Evolutionary conservation across 179 eudicot genomes (phyloP).

Genomic region (Patellifolia procumbens): DNA sequence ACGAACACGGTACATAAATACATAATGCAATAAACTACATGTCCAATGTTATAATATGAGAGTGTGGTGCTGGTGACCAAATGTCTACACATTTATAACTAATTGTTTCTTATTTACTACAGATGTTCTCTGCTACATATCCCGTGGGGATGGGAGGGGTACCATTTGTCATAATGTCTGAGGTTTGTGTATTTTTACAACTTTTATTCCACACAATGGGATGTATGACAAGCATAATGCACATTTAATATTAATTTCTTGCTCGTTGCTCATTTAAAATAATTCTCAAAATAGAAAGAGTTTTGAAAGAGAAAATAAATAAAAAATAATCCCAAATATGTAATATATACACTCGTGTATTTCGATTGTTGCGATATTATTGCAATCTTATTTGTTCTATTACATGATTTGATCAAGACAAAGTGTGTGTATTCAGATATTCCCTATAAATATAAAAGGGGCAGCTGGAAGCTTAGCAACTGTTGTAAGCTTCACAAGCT

Average conservation of each 20-base stretch:
- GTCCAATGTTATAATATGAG: no score
- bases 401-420: background rate
- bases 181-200: conserved; percentile 23
- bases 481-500: conserved; percentile 26
- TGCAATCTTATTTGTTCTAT: background rate
- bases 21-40: no score
- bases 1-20: no score
- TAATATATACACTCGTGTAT: no score
- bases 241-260: no score
- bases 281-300: no score
- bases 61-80: background rate
- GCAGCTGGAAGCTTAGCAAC: conserved; percentile 43
- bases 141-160: conserved; percentile 48
- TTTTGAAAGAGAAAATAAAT: no score
- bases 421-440: conserved; percentile 32
- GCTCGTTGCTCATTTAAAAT: no score
- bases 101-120: background rate
- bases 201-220: no score
- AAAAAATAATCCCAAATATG: no score
- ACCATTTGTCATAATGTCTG: conserved; percentile 37
- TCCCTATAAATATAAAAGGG: conserved; percentile 45
- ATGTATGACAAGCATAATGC: no score
- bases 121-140: conserved; percentile 31
- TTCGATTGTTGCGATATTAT: no score
- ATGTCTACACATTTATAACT: background rate